Evolutionary conservation across 2,329 filamentous ascomycete species (phyloP), one percentile per base, ranked within the genome.

Genomic region (Aureobasidium subglaciale): DNA sequence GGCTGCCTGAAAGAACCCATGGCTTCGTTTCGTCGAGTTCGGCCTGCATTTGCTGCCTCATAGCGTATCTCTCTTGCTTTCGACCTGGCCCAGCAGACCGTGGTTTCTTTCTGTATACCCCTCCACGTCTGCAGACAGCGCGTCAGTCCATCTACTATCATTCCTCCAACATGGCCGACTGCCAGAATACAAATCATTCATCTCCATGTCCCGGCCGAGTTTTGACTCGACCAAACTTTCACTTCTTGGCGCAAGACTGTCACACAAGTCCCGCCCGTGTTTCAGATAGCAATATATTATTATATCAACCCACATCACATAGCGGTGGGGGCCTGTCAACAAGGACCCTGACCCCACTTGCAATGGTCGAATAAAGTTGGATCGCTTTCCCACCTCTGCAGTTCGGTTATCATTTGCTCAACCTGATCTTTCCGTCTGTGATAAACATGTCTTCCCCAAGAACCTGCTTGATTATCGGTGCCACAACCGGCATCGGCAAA

Each of bases 31-130:
- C 13, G 6, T n/a, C 32, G 15, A n/a, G 32, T 15, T 6, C n/a
- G 11, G 6, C 11, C 6, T 15, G 9, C 13, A 6, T 35, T 35
- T 35, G 7, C 43, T n/a, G 29, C 11, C 27, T 13, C 43, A 34
- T 35, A 48, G 20, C 29, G 13, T 34, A 4, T 6, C 13, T 8
- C n/a, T 16, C 20, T 22, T 48, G 34, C 24, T n/a, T 20, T 15
- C 6, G 4, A 13, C 4, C n/a, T n/a, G 15, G 16, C 5, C 15
- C 24, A 24, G 24, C 46, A 50, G 46, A 50, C 13, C 10, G 43
- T 50, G 46, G 32, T 37, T 38, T n/a, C 10, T 37, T 27, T 50
- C 46, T 20, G 32, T 50, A 50, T 50, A 50, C 46, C 46, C 46
- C 46, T 50, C 46, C 46, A 38, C 34, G 5, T 38, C 46, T 50